Evolutionary conservation across 176 grass and related monocot genomes (phyloP).

Genomic region (Rhipidocladum racemiflorum): DNA sequence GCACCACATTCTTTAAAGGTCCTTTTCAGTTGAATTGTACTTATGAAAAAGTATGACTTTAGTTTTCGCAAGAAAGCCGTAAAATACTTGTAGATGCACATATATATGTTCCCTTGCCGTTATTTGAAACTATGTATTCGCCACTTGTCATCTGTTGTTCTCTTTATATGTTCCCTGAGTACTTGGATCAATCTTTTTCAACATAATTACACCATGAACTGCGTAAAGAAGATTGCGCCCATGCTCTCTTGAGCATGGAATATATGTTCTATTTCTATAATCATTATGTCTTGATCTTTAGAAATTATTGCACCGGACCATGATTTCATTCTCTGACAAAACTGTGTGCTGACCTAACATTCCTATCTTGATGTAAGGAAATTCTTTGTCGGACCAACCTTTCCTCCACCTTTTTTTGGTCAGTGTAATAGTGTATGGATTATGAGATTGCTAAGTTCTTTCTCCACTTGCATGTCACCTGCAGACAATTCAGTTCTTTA

Average conservation of each 20-base stretch:
- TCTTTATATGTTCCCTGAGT: background rate
- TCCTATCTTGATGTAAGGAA: background rate
- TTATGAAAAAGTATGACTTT: background rate
- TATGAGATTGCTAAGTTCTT: too few relatives aligned
- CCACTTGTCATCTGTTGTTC: background rate
- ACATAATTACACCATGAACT: background rate
- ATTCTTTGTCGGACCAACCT: too few relatives aligned
- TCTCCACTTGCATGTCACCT: background rate
- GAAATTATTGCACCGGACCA: background rate
- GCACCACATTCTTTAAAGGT: conserved; percentile 84
- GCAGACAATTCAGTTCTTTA: background rate
- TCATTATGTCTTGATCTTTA: background rate
- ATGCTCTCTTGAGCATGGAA: background rate
- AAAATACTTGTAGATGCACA: background rate
- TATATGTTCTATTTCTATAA: background rate
- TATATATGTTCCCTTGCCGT: background rate
- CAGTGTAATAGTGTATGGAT: background rate
- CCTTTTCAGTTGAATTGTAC: conserved; percentile 25
- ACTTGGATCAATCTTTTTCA: background rate
- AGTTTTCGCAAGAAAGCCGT: background rate
- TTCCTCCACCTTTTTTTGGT: background rate
- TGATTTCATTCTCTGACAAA: background rate
- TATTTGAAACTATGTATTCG: background rate
- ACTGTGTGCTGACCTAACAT: background rate
- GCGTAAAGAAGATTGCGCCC: background rate